These are phyloP conservation scores for Penicillium roqueforti DNA, from an alignment of 495 filamentous ascomycete species.

Conservation along the genomic window DNA sequence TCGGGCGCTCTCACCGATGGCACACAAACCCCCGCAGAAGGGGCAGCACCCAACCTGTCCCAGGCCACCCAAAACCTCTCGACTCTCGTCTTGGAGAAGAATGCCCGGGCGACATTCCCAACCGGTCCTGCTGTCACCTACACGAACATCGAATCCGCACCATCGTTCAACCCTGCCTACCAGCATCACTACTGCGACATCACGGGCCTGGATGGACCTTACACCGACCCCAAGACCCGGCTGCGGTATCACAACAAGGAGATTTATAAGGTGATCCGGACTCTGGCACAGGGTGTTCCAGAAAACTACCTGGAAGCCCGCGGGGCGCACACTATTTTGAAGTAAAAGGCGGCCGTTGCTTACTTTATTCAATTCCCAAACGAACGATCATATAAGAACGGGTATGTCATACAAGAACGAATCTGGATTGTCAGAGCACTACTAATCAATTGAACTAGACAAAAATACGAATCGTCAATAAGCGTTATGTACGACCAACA, in stretches of 20 bases:
- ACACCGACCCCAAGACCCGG: constrained; percentile 90
- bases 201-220: constrained; percentile 81
- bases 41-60: constrained; percentile 63
- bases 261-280: constrained; percentile 75
- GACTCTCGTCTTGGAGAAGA: constrained; percentile 79
- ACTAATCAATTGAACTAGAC: constrained; percentile 7
- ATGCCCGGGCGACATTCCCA: constrained; percentile 38
- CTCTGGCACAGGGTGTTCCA: constrained; percentile 68
- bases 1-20: constrained; percentile 51
- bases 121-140: constrained; percentile 77
- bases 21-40: constrained; percentile 55
- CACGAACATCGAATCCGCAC: constrained; percentile 90
- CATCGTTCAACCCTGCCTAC: constrained; percentile 69
- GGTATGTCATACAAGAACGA: not conserved
- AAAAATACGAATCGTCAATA: constrained; percentile 8
- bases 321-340: constrained; percentile 88
- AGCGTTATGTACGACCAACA: constrained; percentile 58
- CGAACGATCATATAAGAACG: not conserved
- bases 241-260: constrained; percentile 86
- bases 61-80: constrained; percentile 81
- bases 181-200: constrained; percentile 88
- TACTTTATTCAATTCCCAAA: not conserved
- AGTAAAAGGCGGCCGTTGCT: constrained; percentile 45
- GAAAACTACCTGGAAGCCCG: constrained; percentile 86
- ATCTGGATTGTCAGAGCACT: not conserved